phyloP scores from a whole-genome alignment of 164 flowering plant genomes.

The Saururus chinensis region DNA sequence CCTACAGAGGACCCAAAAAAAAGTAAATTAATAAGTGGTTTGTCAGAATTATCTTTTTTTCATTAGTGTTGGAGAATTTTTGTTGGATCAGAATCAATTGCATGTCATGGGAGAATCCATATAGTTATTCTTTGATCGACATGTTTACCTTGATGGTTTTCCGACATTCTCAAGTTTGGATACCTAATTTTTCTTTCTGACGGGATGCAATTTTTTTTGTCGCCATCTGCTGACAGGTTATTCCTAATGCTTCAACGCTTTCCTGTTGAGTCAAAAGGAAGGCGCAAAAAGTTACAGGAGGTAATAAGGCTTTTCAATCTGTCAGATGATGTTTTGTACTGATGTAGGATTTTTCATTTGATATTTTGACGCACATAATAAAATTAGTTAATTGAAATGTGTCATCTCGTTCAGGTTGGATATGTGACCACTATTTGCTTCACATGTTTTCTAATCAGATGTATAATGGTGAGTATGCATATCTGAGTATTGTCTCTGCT shows the following conservation, averaged over 20 bases:
- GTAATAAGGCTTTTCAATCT: conserved; percentile 15
- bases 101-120: no score
- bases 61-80: no score
- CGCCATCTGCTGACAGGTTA: conserved; percentile 39
- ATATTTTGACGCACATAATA: neutral
- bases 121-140: no score
- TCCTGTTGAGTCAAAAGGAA: conserved; percentile 92
- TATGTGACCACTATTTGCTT: conserved; percentile 95
- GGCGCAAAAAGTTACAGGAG: conserved; percentile 95
- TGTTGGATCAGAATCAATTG: no score
- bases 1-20: no score
- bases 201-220: neutral
- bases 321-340: neutral
- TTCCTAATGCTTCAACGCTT: conserved; percentile 90
- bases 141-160: neutral
- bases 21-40: no score
- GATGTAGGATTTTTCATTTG: neutral
- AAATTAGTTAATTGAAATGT: neutral
- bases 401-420: conserved; percentile 58
- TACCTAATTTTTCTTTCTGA: neutral
- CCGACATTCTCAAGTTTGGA: neutral
- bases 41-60: no score
- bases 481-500: neutral
- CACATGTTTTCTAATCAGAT: conserved; percentile 81
- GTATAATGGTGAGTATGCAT: conserved; percentile 67